Evolutionary conservation across 2,329 filamentous ascomycete genomes (phyloP).

Genomic region (Dactylellina haptotyla): DNA sequence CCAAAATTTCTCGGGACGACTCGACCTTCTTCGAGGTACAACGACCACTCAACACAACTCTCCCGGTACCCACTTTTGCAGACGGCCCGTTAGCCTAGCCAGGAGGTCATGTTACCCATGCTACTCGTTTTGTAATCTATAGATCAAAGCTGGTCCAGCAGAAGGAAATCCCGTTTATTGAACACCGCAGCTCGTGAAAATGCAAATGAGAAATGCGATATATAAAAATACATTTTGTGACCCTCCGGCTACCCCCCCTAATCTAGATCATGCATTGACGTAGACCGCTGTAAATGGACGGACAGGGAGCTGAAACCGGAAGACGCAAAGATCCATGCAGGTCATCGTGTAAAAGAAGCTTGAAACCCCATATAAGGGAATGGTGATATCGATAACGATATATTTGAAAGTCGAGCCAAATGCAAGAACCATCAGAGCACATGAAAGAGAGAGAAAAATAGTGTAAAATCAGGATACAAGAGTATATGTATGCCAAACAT

Average conservation of each 20-base stretch:
- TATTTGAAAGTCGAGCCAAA: not conserved
- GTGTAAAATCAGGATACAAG: constrained; percentile 9
- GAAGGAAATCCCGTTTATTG: not conserved
- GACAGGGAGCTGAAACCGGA: not conserved
- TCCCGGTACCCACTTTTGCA: constrained; percentile 47
- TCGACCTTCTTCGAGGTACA: constrained; percentile 45
- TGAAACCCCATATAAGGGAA: not conserved
- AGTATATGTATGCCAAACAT: constrained; percentile 31
- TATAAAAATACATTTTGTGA: constrained; percentile 29
- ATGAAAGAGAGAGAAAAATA: not conserved
- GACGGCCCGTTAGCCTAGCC: constrained; percentile 34
- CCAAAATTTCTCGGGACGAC: not conserved
- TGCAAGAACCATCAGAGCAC: not conserved
- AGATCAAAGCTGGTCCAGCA: not conserved
- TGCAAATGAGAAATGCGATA: not conserved
- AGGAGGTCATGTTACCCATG: constrained; percentile 51
- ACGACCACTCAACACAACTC: constrained; percentile 54
- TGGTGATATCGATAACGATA: constrained; percentile 1
- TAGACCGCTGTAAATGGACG: not conserved
- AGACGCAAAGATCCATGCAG: not conserved
- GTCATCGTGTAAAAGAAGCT: not conserved
- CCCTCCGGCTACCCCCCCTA: not conserved
- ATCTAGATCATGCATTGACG: not conserved
- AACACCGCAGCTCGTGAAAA: not conserved
- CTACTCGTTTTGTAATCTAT: constrained; percentile 22